phyloP scores from a whole-genome alignment of 2,329 filamentous ascomycete genomes.

The Teratosphaeria destructans region DNA sequence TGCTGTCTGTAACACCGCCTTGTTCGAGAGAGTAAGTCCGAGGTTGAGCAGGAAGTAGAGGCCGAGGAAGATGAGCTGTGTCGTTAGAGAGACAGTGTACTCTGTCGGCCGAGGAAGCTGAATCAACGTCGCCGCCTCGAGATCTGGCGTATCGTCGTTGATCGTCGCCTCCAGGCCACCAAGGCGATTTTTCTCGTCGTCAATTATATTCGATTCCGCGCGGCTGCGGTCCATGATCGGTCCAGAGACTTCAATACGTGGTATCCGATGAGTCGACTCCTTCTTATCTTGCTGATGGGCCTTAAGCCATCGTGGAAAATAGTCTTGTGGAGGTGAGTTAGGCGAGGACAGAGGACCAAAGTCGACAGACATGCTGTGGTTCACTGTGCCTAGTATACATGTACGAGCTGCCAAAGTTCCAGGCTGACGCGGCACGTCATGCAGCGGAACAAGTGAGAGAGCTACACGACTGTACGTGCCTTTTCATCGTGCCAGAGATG shows the following conservation, averaged over 20 bases:
- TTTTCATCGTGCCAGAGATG: background rate
- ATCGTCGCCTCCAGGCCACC: background rate
- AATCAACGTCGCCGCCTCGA: background rate
- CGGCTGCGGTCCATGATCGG: background rate
- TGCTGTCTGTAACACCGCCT: slow-evolving; percentile 39
- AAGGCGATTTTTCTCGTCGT: background rate
- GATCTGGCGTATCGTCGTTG: background rate
- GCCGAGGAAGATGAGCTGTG: slow-evolving; percentile 17
- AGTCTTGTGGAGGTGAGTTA: background rate
- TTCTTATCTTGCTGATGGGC: background rate
- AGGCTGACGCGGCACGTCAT: background rate
- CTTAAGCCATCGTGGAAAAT: background rate
- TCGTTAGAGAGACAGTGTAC: slow-evolving; percentile 10
- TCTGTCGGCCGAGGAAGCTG: slow-evolving; percentile 8
- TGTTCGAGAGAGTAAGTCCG: slow-evolving; percentile 48
- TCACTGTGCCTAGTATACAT: background rate
- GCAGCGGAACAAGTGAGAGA: background rate
- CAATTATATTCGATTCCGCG: background rate
- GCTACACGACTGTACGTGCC: background rate
- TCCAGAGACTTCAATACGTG: background rate
- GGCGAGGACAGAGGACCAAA: background rate
- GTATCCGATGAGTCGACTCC: background rate
- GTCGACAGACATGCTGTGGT: background rate
- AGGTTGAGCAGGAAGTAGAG: slow-evolving; percentile 43
- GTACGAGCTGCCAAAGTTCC: background rate